Evolutionary conservation across 192 early-diverging fungal species (phyloP).

Genomic region (Entophlyctis luteolus): DNA sequence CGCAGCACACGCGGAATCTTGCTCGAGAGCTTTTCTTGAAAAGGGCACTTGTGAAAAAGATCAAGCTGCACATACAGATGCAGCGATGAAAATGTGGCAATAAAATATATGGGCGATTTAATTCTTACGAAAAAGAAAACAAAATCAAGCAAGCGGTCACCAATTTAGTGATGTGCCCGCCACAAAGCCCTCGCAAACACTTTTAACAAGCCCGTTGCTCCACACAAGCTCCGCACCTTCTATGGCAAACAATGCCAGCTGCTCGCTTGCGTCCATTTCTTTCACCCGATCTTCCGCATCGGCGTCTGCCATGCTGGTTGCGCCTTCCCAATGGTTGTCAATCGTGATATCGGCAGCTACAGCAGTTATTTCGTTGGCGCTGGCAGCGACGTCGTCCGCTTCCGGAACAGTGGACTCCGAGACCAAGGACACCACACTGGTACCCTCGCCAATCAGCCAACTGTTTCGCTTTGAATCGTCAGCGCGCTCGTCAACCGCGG

Average conservation of each 20-base stretch:
- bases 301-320: not conserved
- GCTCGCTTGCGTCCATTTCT: constrained; percentile 30
- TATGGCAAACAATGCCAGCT: constrained; percentile 32
- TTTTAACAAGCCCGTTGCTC: constrained; percentile 24
- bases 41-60: constrained; percentile 55
- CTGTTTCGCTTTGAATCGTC: too few relatives aligned
- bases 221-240: constrained; percentile 39
- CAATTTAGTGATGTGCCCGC: constrained; percentile 13
- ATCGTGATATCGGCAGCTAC: not conserved
- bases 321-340: constrained; percentile 23
- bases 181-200: constrained; percentile 31
- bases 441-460: not conserved
- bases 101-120: too few relatives aligned
- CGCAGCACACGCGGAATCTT: constrained; percentile 68
- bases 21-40: constrained; percentile 89
- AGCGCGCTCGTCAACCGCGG: not conserved
- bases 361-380: too few relatives aligned
- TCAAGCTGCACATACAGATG: constrained; percentile 30
- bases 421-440: not conserved
- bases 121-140: too few relatives aligned
- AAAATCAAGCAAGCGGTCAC: too few relatives aligned
- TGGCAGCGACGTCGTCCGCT: not conserved
- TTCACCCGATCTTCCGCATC: not conserved
- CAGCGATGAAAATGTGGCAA: not conserved
- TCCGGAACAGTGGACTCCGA: not conserved